phyloP scores from a whole-genome alignment of 2,329 filamentous ascomycete species.

The Microdochium nivale region DNA sequence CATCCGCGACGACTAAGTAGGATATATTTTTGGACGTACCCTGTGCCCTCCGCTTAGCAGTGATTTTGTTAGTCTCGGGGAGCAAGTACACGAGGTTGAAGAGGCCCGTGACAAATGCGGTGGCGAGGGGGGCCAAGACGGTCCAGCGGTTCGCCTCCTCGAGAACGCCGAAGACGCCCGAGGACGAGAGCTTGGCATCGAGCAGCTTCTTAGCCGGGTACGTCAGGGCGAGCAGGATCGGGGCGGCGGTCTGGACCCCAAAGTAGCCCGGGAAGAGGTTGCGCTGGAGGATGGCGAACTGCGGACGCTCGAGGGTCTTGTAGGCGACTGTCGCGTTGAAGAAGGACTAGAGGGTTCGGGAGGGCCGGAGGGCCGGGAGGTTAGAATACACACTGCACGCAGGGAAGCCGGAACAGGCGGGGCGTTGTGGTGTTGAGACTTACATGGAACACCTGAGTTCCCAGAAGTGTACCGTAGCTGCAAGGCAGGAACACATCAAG shows the following conservation, averaged over 20 bases:
- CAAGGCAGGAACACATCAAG: slow-evolving; percentile 12
- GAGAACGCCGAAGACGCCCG: slow-evolving; percentile 46
- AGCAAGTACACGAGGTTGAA: slow-evolving; percentile 64
- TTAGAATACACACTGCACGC: too few relatives aligned
- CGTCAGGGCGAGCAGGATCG: slow-evolving; percentile 66
- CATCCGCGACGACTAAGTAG: too few relatives aligned
- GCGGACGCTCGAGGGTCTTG: slow-evolving; percentile 64
- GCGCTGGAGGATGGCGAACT: slow-evolving; percentile 75
- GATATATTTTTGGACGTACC: slow-evolving; percentile 47
- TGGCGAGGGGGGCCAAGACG: slow-evolving; percentile 59
- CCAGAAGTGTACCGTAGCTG: slow-evolving; percentile 82
- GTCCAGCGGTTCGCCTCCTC: slow-evolving; percentile 51
- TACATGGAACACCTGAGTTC: slow-evolving; percentile 80
- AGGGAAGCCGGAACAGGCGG: slow-evolving; percentile 2
- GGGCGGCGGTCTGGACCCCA: slow-evolving; percentile 67
- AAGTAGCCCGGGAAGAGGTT: slow-evolving; percentile 87
- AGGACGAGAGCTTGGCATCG: slow-evolving; percentile 19
- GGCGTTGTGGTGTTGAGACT: slow-evolving; percentile 8
- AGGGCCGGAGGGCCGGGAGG: not conserved
- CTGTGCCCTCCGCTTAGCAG: slow-evolving; percentile 70
- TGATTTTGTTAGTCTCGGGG: slow-evolving; percentile 66
- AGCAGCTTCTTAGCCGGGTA: slow-evolving; percentile 54
- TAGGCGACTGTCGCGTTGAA: slow-evolving; percentile 66
- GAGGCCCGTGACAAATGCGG: slow-evolving; percentile 62
- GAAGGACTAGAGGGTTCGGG: slow-evolving; percentile 52